Percentiles rank a stretch among this genome's conserved stretches.
Conservation (phyloP, 2,329 filamentous ascomycete genomes). For the Fusarium duplospermum region DNA sequence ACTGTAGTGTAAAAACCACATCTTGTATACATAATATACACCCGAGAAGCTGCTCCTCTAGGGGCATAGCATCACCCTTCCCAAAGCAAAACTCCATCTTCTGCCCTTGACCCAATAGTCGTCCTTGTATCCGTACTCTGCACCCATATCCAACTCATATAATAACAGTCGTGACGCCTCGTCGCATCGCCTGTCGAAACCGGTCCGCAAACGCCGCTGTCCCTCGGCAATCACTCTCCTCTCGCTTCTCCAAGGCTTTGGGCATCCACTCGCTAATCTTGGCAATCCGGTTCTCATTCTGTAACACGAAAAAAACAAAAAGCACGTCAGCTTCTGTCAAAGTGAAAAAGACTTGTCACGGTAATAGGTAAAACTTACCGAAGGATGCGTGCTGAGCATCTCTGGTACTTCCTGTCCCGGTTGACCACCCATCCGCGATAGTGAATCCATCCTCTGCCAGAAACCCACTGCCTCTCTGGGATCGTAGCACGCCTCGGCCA, state of each 20-base stretch:
- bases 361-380: slow-evolving; percentile 58
- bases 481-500: slow-evolving; percentile 83
- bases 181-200: slow-evolving; percentile 62
- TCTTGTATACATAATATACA: not conserved
- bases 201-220: slow-evolving; percentile 64
- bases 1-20: not conserved
- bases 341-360: not conserved
- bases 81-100: not conserved
- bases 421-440: slow-evolving; percentile 48
- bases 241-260: slow-evolving; percentile 64
- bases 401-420: slow-evolving; percentile 68
- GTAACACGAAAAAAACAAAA: slow-evolving; percentile 7
- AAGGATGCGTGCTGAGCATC: slow-evolving; percentile 82
- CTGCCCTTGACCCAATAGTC: not conserved
- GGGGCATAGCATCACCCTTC: not conserved
- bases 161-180: slow-evolving; percentile 41
- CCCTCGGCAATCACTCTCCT: slow-evolving; percentile 65
- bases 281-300: slow-evolving; percentile 72
- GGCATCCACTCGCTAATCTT: slow-evolving; percentile 74
- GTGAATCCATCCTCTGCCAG: slow-evolving; percentile 74
- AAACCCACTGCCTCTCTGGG: slow-evolving; percentile 74
- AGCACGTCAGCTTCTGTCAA: not conserved
- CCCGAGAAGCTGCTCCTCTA: not conserved
- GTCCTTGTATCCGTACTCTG: not conserved
- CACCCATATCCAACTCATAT: slow-evolving; percentile 12